Evolutionary conservation across 768 basidiomycete genomes (phyloP).

Genomic region (Mycena kentingensis): DNA sequence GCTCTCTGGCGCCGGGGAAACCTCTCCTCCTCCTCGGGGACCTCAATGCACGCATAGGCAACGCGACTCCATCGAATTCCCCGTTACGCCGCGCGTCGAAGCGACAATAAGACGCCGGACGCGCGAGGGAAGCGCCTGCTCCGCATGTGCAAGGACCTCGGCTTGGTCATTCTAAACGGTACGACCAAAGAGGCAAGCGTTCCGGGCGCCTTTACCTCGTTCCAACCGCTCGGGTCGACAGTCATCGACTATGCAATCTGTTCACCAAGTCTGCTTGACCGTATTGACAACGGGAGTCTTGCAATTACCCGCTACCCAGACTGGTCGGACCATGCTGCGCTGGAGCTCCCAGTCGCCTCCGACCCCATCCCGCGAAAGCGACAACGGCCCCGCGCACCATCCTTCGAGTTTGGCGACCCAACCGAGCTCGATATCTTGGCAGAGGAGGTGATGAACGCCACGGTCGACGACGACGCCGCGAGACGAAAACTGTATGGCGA

Average conservation of each 20-base stretch:
- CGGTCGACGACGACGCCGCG: too few relatives aligned
- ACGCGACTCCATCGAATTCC: not conserved
- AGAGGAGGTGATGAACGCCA: too few relatives aligned
- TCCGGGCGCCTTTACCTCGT: conserved; percentile 4
- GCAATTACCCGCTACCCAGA: not conserved
- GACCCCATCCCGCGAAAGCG: too few relatives aligned
- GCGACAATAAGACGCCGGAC: not conserved
- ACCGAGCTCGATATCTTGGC: too few relatives aligned
- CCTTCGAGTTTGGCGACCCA: too few relatives aligned
- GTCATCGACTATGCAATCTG: conserved; percentile 4
- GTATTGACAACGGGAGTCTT: not conserved
- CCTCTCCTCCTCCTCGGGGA: conserved; percentile 3
- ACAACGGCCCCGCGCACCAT: too few relatives aligned
- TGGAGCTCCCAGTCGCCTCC: too few relatives aligned
- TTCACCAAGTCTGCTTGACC: not conserved
- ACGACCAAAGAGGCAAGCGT: not conserved
- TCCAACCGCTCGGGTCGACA: not conserved
- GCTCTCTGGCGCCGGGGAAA: not conserved
- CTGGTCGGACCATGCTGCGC: not conserved
- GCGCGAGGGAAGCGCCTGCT: conserved; percentile 1
- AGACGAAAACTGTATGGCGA: too few relatives aligned
- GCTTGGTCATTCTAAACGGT: not conserved
- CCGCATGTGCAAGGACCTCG: not conserved
- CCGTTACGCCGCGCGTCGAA: not conserved
- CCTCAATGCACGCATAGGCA: not conserved